Conservation (phyloP, 805 yeast genomes). For the Torulaspora indica region DNA sequence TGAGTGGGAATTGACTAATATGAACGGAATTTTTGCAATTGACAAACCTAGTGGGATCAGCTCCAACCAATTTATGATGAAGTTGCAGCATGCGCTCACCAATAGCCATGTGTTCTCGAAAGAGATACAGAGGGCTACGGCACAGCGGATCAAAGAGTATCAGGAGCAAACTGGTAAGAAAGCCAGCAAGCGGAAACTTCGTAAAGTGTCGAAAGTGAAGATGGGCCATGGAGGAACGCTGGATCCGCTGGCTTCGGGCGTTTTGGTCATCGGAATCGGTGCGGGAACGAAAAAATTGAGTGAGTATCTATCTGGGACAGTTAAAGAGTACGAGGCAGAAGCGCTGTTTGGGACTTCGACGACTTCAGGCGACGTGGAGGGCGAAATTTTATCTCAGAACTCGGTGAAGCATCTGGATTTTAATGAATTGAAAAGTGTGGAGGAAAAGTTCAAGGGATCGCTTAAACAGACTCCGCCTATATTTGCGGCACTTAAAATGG, state of each 20-base stretch:
- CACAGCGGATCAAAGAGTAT: constrained; percentile 41
- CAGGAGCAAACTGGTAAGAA: constrained; percentile 40
- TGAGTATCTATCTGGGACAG: constrained; percentile 65
- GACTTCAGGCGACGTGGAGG: constrained; percentile 91
- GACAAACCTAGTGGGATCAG: constrained; percentile 84
- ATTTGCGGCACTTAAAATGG: constrained; percentile 88
- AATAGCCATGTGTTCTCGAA: constrained; percentile 52
- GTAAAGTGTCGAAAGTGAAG: constrained; percentile 57
- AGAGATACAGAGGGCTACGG: constrained; percentile 48
- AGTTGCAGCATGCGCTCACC: constrained; percentile 59
- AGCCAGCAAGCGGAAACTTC: constrained; percentile 48
- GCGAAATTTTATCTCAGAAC: constrained; percentile 62
- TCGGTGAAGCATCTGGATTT: constrained; percentile 52
- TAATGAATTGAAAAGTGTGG: constrained; percentile 47
- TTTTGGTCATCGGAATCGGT: constrained; percentile 87
- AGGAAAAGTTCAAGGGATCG: constrained; percentile 69
- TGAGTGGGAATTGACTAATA: constrained; percentile 22
- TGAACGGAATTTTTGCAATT: constrained; percentile 93
- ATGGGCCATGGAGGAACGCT: constrained; percentile 98
- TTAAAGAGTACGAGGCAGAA: constrained; percentile 74
- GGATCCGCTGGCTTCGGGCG: constrained; percentile 95
- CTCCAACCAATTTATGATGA: constrained; percentile 67
- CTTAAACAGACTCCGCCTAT: constrained; percentile 91
- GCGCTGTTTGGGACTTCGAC: constrained; percentile 88
- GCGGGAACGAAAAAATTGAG: constrained; percentile 79